These are phyloP conservation scores for Xerocomus minutiporus DNA, from an alignment of 1,284 basidiomycete species.

Conservation along the genomic window DNA sequence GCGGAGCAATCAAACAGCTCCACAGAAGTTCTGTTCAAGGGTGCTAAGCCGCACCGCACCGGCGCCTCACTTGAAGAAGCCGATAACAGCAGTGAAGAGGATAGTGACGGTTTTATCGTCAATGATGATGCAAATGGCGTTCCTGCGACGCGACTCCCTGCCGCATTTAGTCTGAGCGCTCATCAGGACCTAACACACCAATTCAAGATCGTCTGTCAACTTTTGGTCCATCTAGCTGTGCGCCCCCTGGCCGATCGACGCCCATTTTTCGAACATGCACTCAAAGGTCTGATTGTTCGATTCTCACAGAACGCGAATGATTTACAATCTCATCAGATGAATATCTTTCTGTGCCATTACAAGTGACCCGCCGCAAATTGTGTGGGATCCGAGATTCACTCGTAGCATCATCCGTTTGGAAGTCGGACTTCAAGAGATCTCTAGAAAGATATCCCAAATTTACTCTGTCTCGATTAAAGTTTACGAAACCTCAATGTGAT, in stretches of 20 bases:
- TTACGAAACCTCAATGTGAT: slow-evolving; percentile 63
- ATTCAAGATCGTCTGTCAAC: slow-evolving; percentile 82
- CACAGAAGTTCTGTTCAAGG: slow-evolving; percentile 24
- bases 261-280: slow-evolving; percentile 48
- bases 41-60: slow-evolving; percentile 25
- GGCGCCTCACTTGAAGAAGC: slow-evolving; percentile 22
- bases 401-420: slow-evolving; percentile 78
- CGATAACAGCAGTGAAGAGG: slow-evolving; percentile 19
- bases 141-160: slow-evolving; percentile 51
- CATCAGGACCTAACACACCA: slow-evolving; percentile 71
- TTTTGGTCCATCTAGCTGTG: slow-evolving; percentile 77
- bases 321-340: slow-evolving; percentile 41
- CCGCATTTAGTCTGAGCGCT: slow-evolving; percentile 71
- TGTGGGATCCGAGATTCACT: slow-evolving; percentile 64
- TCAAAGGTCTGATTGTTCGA: slow-evolving; percentile 44
- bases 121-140: slow-evolving; percentile 62
- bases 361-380: slow-evolving; percentile 60
- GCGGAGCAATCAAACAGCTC: slow-evolving; percentile 33
- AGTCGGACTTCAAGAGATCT: slow-evolving; percentile 57
- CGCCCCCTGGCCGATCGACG: slow-evolving; percentile 48
- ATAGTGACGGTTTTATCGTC: slow-evolving; percentile 58
- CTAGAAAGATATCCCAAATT: slow-evolving; percentile 67
- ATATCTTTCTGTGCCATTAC: slow-evolving; percentile 69
- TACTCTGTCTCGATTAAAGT: slow-evolving; percentile 47
- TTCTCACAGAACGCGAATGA: neutral